phyloP scores from a whole-genome alignment of 2,329 filamentous ascomycete genomes.

The Talaromyces atroroseus region DNA sequence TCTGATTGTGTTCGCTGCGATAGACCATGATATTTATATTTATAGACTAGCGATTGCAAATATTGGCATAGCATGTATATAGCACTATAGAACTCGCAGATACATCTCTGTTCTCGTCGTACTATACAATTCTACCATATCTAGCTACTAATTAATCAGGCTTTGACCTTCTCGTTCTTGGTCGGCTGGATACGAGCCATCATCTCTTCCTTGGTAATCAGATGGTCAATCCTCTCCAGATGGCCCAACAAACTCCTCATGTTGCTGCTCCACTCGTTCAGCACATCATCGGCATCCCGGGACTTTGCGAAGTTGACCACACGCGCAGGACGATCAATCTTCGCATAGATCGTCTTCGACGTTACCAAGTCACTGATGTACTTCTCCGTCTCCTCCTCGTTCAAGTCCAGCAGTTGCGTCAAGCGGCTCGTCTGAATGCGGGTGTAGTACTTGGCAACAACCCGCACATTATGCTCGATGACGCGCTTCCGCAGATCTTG shows the following conservation, averaged over 20 bases:
- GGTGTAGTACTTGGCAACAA: slow-evolving; percentile 98
- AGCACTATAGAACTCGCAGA: background rate
- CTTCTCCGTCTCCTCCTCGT: slow-evolving; percentile 95
- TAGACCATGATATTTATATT: background rate
- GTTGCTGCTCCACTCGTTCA: slow-evolving; percentile 98
- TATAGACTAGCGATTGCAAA: background rate
- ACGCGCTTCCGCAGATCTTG: slow-evolving; percentile 94
- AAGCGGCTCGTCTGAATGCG: slow-evolving; percentile 89
- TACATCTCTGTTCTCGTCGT: background rate
- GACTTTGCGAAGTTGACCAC: slow-evolving; percentile 94
- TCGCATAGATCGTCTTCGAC: slow-evolving; percentile 95
- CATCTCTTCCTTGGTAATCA: slow-evolving; percentile 99
- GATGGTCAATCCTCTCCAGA: slow-evolving; percentile 86
- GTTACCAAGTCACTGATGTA: slow-evolving; percentile 97
- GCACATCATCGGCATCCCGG: slow-evolving; percentile 85
- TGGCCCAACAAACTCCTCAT: slow-evolving; percentile 89
- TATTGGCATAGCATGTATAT: background rate
- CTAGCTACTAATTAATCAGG: slow-evolving; percentile 15
- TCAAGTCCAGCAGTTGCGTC: slow-evolving; percentile 83
- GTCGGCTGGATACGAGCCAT: slow-evolving; percentile 89
- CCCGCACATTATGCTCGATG: slow-evolving; percentile 97
- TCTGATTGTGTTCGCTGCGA: slow-evolving; percentile 27
- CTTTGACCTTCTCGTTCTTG: slow-evolving; percentile 34
- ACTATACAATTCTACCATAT: slow-evolving; percentile 11
- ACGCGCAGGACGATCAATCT: slow-evolving; percentile 89